A percentile compares a stretch with the other conserved stretches of the same genome.
Conservation (phyloP, 2,329 filamentous ascomycete genomes). For the Escovopsis sp. region DNA sequence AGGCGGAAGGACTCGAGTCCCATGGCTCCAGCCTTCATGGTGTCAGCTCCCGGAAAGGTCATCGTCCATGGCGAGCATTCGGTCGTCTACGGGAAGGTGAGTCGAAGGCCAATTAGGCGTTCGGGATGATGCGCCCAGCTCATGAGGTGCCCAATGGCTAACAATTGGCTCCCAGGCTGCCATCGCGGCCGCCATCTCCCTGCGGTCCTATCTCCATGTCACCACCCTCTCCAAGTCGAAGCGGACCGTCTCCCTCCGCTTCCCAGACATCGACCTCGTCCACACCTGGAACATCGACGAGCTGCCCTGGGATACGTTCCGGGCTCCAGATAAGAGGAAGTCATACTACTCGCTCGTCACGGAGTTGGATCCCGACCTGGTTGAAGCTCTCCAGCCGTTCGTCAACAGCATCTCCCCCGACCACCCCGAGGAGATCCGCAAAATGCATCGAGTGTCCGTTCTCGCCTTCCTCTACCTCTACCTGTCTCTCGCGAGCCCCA, state of each 20-base stretch:
- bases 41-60: slow-evolving; percentile 93
- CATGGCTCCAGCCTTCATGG: slow-evolving; percentile 86
- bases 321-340: slow-evolving; percentile 74
- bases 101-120: slow-evolving; percentile 5
- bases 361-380: slow-evolving; percentile 65
- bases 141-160: not conserved
- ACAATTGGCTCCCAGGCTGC: slow-evolving; percentile 44
- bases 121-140: not conserved
- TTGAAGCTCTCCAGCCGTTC: slow-evolving; percentile 68
- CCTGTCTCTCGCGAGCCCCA: slow-evolving; percentile 66
- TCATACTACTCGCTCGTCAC: slow-evolving; percentile 86
- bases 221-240: slow-evolving; percentile 87
- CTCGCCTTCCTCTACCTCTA: slow-evolving; percentile 86
- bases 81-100: slow-evolving; percentile 89
- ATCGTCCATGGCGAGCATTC: slow-evolving; percentile 97
- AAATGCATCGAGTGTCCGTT: slow-evolving; percentile 71
- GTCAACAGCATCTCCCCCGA: slow-evolving; percentile 54
- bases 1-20: slow-evolving; percentile 46
- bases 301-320: slow-evolving; percentile 75
- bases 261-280: slow-evolving; percentile 77
- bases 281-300: slow-evolving; percentile 93
- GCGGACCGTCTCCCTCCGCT: slow-evolving; percentile 73
- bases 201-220: slow-evolving; percentile 92
- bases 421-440: slow-evolving; percentile 56
- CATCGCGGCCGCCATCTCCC: slow-evolving; percentile 85